Conservation (phyloP, 768 basidiomycete species). For the Leccinum aurantiacum region DNA sequence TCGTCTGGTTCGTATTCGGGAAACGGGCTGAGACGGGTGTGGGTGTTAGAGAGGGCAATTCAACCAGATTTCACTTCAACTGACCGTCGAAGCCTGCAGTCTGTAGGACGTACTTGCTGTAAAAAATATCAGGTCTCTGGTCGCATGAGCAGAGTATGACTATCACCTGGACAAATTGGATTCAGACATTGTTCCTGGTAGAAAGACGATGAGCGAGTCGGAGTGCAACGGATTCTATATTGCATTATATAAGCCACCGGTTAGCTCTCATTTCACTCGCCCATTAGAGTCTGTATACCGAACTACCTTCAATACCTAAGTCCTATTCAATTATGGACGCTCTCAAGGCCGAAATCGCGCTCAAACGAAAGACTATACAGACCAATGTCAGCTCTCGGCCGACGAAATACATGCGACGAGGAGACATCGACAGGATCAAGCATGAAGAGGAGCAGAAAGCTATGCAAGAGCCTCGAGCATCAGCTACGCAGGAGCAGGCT, state of each 20-base stretch:
- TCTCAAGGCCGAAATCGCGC: slow-evolving; percentile 84
- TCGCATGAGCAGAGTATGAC: neutral
- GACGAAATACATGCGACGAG: slow-evolving; percentile 86
- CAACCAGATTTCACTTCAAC: slow-evolving; percentile 17
- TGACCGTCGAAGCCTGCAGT: slow-evolving; percentile 93
- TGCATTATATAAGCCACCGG: slow-evolving; percentile 28
- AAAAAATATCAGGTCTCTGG: slow-evolving; percentile 18
- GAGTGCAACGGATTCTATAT: slow-evolving; percentile 35
- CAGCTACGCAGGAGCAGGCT: slow-evolving; percentile 32
- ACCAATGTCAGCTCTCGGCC: slow-evolving; percentile 49
- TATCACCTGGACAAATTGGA: slow-evolving; percentile 54
- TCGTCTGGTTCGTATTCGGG: slow-evolving; percentile 91
- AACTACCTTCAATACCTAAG: neutral
- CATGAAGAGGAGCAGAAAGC: slow-evolving; percentile 43
- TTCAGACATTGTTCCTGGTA: slow-evolving; percentile 60
- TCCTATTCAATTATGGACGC: slow-evolving; percentile 64
- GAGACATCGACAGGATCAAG: slow-evolving; percentile 79
- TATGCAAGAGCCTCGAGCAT: slow-evolving; percentile 30
- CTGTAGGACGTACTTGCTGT: slow-evolving; percentile 84
- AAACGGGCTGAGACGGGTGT: slow-evolving; percentile 63
- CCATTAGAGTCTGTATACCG: too few relatives aligned
- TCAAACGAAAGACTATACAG: slow-evolving; percentile 78
- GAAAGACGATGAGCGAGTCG: slow-evolving; percentile 34
- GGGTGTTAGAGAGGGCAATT: slow-evolving; percentile 8
- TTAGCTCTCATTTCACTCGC: neutral